Evolutionary conservation across 768 basidiomycete genomes (phyloP), one percentile per base, ranked within the genome.

Genomic region (Suillus lakei): DNA sequence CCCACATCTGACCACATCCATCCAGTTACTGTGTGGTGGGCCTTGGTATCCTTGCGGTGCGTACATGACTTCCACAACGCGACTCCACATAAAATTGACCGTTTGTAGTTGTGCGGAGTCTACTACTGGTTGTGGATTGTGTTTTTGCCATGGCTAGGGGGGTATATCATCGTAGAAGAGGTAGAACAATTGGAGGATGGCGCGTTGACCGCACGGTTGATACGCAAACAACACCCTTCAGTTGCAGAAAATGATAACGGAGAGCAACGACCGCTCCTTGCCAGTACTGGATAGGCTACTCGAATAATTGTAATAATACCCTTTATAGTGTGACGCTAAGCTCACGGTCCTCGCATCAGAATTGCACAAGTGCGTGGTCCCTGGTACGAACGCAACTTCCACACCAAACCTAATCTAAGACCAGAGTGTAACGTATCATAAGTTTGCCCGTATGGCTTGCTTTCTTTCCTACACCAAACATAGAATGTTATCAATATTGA

Each of bases 131-230:
- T 84, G 23, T 85, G 84, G 83, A 80, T 83, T 30, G 70, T 82
- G 10, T 39, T 82, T 2, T 75, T 86, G 4, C 84, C 84, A 23
- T 78, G 70, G 58, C 60, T 78, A 6, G 80, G 84, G 10, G 79
- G 80, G 0, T 85, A 86, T 65, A 79, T 81, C 58, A 75, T 85
- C 8, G 77, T 82, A 1, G 81, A 83, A 62, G 82, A 86, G 69
- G 74, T 87, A 30, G 82, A 85, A 68, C 73, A 71, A 34, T 71
- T 75, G 21, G 65, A 81, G 21, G 79, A 78, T 26, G 75, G 80
- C 23, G 78, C 75, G 21, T 69, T 72, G 58, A 79, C 76, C 55
- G 70, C 72, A 16, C 73, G 73, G 46, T 74, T 83, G 12, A 72
- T 76, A 34, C 72, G 80, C n/a, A 56, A 38, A 56, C 9, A 53